Percentiles rank a stretch among this genome's conserved stretches.
Conservation (phyloP, 495 filamentous ascomycete genomes). For the Pyrenula massariospora region DNA sequence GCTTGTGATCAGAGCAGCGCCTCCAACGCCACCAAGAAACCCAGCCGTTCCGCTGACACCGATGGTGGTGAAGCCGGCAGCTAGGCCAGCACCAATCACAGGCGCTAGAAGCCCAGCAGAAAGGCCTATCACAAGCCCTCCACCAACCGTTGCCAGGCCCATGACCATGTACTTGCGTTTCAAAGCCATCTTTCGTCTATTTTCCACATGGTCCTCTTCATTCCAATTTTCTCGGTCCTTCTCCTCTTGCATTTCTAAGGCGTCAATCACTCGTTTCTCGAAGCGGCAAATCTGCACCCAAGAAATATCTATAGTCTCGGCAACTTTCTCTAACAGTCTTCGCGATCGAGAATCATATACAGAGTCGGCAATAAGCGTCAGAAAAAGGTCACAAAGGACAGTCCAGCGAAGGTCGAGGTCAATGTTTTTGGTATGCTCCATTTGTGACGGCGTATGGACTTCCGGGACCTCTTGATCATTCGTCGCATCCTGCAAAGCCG, state of each 20-base stretch:
- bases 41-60: conserved; percentile 80
- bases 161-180: conserved; percentile 85
- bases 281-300: conserved; percentile 95
- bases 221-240: conserved; percentile 95
- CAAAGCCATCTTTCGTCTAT: conserved; percentile 63
- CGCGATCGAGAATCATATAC: conserved; percentile 87
- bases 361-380: conserved; percentile 89
- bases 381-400: conserved; percentile 90
- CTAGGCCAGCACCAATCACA: conserved; percentile 88
- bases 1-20: conserved; percentile 88
- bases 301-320: conserved; percentile 61
- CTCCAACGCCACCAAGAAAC: conserved; percentile 85
- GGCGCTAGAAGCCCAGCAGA: conserved; percentile 87
- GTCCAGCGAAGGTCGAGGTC: conserved; percentile 98
- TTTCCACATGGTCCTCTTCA: conserved; percentile 89
- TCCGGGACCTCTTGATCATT: conserved; percentile 59
- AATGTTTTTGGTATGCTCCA: conserved; percentile 69
- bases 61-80: conserved; percentile 89
- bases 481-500: conserved; percentile 56
- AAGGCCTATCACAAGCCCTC: conserved; percentile 88
- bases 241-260: conserved; percentile 91
- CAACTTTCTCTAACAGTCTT: conserved; percentile 73
- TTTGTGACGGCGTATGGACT: conserved; percentile 68
- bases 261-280: conserved; percentile 94
- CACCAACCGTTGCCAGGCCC: conserved; percentile 93